Base-by-base conservation (phyloP, 2,329 filamentous ascomycete genomes). In the Fusarium cyanostomum region DNA sequence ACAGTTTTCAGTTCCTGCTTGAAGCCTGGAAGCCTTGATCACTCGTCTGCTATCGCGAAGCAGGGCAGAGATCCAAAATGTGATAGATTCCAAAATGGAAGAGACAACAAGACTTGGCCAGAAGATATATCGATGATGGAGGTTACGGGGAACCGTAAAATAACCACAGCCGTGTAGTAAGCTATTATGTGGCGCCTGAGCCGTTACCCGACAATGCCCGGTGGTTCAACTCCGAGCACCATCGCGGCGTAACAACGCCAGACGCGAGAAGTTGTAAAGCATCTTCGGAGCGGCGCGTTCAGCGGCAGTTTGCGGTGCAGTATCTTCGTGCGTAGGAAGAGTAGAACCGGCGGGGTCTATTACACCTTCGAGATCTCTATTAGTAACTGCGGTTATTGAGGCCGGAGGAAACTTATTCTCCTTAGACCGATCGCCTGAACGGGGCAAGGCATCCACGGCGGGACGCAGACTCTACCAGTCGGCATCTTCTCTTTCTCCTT, bases 121-220 rank as follows among this genome's bases (percentile, higher is more conserved):
- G 24, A 35, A 21, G 46, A 30, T 8, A 34, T 41, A 27, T 42
- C 33, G 30, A 28, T 21, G 35, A 49, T 18, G 35, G 21, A 31
- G 15, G 12, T 43, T 13, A 50, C 37, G 35, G 27, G 33, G 18
- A 28, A n/a, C 13, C 35, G 35, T 18, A 28, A 50, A 41, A 46
- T 16, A 30, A 38, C 43, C 18, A 16, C 31, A 11, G 21, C 35
- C 15, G 21, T 18, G 33, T 15, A 37, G 31, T 31, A 54, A 49
- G 45, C 34, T 33, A 38, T 21, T n/a, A 21, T 34, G 35, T 13
- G 21, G 21, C 6, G 21, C 44, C 16, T 6, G 6, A 27, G 27
- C 28, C 16, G 45, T 56, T 62, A 39, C 43, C 52, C 62, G 50
- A 45, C 13, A 53, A 50, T 51, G 46, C 28, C 59, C 58, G 51